Base-by-base conservation (phyloP, 495 filamentous ascomycete species). In the Neurospora sublineolata region DNA sequence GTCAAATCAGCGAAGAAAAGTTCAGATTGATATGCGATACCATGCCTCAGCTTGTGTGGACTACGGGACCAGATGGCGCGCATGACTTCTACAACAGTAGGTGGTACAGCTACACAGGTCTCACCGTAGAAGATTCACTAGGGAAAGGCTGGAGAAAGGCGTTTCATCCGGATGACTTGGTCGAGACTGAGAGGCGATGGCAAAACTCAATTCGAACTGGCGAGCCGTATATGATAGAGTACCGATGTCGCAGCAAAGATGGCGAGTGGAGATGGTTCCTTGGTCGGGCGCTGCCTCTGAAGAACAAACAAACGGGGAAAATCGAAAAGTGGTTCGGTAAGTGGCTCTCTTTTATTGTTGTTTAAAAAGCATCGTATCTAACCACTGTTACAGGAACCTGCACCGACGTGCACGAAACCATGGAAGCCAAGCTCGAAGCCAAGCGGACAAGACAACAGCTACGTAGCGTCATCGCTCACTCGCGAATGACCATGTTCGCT, bases 241-340 rank as follows among this genome's bases (percentile, higher is more conserved):
- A 91, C 72, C 87, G 91, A n/a, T 89, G 87, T 68, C 81, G 79
- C 67, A 86, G 83, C 46, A 83, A 85, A 44, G 83, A 88, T 68
- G 90, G 89, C 4, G 86, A 88, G 52, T 92, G 86, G 86, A 81
- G 89, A 52, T 92, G 90, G 90, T 92, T 93, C 85, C 80, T 92
- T 5, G 88, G 87, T 39, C 83, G 87, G 44, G 91, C 89, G 1
- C 72, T 89, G 40, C 90, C 91, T 0, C 77, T 92, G 70, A 81
- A 81, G 69, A 87, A 91, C 74, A 84, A 84, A 69, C 84, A 84
- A 69, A 90, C 82, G 3, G 87, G 88, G 0, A 79, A 81, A 38
- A 91, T 93, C 52, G 80, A 89, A 70, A 90, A 90, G 78, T 93
- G 90, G 91, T 91, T 90, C 74, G 91, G 89, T 74, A 82, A 74